Evolutionary conservation across 163 green algal genomes (phyloP), one percentile per base, ranked within the genome.

Genomic region (Chloroidium sp.): DNA sequence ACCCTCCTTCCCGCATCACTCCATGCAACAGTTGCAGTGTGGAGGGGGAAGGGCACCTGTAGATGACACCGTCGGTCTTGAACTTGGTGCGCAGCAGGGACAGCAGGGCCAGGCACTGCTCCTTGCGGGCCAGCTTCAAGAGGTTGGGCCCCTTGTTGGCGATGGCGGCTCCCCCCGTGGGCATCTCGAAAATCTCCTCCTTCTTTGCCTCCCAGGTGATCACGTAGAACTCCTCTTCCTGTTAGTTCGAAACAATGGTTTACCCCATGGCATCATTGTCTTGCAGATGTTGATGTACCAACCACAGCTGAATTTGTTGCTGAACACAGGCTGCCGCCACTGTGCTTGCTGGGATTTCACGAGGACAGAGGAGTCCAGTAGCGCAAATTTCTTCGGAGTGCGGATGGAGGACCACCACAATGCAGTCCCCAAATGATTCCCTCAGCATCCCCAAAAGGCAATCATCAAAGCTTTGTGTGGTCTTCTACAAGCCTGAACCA

Each of bases 181-280:
- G 96, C 95, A 99, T 98, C 94, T 99, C 96, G 78, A 99, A 99
- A 79, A 99, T 98, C 88, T 95, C 90, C 92, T 99, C 96, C 93
- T 99, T 98, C 85, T 94, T 95, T 62, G 86, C 86, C 83, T 98
- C 93, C 96, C 96, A 99, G 14, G 96, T 98, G 85, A 98, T 98
- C 68, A 97, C 94, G 87, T 98, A 98, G 91, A 99, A 99, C 93
- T 99, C 95, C 93, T 99, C 95, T 13, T 95, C 91, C 92, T 96
- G 90, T 36, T 36, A 36, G 36, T 36, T 36, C 36, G 61, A 82
- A 0, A 58, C 13, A 1, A 61, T 59, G 36, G 36, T 36, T 36
- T 36, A 36, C 78, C 72, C 67, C 75, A 64, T 12, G 2, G 75
- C 57, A 36, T 6, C 64, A 72, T 10, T 74, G 36, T 3, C 59